These are phyloP conservation scores for Friedmanniomyces endolithicus DNA, from an alignment of 495 filamentous ascomycete genomes.

Conservation along the genomic window DNA sequence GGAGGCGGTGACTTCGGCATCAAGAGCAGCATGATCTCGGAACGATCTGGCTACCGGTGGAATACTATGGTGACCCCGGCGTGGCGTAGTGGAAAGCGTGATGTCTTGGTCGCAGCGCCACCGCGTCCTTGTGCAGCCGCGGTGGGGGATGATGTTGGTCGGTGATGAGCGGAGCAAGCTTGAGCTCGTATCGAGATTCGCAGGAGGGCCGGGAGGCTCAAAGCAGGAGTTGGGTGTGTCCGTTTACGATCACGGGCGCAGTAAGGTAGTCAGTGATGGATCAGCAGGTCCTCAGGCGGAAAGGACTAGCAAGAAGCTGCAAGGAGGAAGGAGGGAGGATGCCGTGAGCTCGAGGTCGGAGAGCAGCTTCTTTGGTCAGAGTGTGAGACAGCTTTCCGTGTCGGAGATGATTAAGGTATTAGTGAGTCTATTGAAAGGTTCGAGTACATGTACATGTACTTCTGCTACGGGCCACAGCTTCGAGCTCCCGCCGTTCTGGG, in stretches of 20 bases:
- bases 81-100: background rate
- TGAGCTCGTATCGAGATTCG: background rate
- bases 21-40: conserved; percentile 14
- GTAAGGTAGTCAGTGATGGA: background rate
- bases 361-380: background rate
- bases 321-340: background rate
- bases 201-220: background rate
- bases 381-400: background rate
- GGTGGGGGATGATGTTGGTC: background rate
- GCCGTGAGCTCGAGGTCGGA: too few relatives aligned
- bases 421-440: background rate
- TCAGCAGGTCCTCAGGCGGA: conserved; percentile 2
- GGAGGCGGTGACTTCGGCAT: conserved; percentile 5
- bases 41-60: background rate
- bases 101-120: background rate
- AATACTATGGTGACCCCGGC: background rate
- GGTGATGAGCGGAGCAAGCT: background rate
- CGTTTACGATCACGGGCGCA: background rate
- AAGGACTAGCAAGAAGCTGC: too few relatives aligned
- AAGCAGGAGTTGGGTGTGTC: background rate
- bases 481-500: too few relatives aligned
- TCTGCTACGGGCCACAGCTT: too few relatives aligned
- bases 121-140: background rate
- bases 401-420: too few relatives aligned
- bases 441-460: too few relatives aligned